phyloP scores from a whole-genome alignment of 108 stramenopile genomes.

The Fragilaria radians region DNA sequence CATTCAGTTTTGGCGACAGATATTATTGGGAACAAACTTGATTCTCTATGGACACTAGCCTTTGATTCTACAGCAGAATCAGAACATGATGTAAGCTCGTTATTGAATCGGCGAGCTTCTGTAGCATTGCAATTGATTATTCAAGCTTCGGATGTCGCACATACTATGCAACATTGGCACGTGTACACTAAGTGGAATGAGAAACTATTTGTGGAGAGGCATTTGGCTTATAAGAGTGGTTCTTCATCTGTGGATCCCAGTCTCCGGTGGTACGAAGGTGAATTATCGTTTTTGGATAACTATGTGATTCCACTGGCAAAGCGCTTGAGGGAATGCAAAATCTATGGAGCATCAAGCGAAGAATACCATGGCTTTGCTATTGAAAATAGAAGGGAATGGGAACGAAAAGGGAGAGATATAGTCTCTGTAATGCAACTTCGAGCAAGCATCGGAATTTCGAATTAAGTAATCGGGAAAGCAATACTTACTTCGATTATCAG shows the following conservation, averaged over 20 bases:
- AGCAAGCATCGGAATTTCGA: no score
- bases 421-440: no score
- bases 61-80: not conserved
- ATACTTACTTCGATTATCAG: no score
- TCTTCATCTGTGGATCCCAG: conserved; percentile 14
- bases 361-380: conserved; percentile 18
- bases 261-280: conserved; percentile 22
- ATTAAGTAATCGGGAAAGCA: no score
- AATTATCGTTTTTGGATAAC: conserved; percentile 27
- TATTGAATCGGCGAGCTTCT: conserved; percentile 3
- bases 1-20: not conserved
- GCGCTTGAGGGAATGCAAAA: conserved; percentile 13
- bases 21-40: not conserved
- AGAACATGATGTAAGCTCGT: not conserved
- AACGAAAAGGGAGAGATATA: conserved; percentile 9
- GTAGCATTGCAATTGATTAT: conserved; percentile 26
- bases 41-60: not conserved
- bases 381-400: conserved; percentile 13
- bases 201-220: conserved; percentile 27
- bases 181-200: conserved; percentile 35
- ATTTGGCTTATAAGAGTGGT: conserved; percentile 10
- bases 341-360: conserved; percentile 13
- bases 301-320: conserved; percentile 28
- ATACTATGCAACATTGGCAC: no score
- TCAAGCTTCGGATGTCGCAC: conserved; percentile 11